Evolutionary conservation across 768 basidiomycete species (phyloP), one percentile per base, ranked within the genome.

Genomic region (Russula vinacea): DNA sequence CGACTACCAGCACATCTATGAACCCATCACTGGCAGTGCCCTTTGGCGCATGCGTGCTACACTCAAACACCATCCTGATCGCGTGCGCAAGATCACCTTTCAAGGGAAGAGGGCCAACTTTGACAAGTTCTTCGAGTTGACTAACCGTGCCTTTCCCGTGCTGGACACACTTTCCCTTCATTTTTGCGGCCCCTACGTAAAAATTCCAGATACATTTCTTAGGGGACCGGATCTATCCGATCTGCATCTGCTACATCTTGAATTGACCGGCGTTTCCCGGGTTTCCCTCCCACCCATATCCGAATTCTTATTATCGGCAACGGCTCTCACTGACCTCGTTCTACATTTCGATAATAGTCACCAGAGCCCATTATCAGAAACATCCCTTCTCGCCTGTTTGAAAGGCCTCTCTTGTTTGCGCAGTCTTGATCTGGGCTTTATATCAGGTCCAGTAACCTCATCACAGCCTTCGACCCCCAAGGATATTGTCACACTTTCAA

Each of bases 241-340:
- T 35, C 24, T 26, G 3, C 14, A 2, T 22, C 26, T 64, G n/a
- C 62, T 40, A 42, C 24, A 13, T n/a, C 62, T 64, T 11, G 22
- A 5, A 4, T 44, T 64, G 11, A 0, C 2, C 4, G 1, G 2
- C 8, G n/a, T 16, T 17, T 4, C 14, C 19, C 16, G n/a, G n/a
- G n/a, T n/a, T n/a, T n/a, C n/a, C n/a, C n/a, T 37, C 32, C 0
- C 19, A 4, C 33, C 26, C 19, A 11, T 54, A 9, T 53, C 57
- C 5, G 11, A n/a, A 32, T 19, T 64, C 32, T 54, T 54, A 3
- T 64, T 44, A 10, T 64, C 51, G 1, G 42, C 62, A 47, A 59
- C 62, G 3, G n/a, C 44, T 8, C 57, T 54, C 5, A 6, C 39
- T 5, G 33, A 54, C 7, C 62, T 58, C 50, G 1, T 11, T 16